Evolutionary conservation across 2,329 filamentous ascomycete genomes (phyloP).

Genomic region (Ophiostoma fasciatum): DNA sequence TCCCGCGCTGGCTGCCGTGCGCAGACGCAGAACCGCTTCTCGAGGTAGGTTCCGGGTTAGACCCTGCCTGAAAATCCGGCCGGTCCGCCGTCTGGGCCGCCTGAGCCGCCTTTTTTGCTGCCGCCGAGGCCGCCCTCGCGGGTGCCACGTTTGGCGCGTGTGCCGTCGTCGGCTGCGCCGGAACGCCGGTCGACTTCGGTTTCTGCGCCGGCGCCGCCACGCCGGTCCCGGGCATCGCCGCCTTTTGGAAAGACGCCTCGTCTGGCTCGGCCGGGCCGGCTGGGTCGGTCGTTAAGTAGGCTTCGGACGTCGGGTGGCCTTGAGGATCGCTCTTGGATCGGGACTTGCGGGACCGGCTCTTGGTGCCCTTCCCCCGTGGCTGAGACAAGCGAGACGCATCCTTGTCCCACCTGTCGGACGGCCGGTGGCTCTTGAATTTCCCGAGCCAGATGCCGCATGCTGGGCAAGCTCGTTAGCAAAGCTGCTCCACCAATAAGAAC

Average conservation of each 20-base stretch:
- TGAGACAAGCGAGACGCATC: slow-evolving; percentile 37
- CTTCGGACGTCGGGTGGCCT: slow-evolving; percentile 36
- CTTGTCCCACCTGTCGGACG: slow-evolving; percentile 69
- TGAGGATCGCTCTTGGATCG: slow-evolving; percentile 32
- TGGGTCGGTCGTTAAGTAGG: slow-evolving; percentile 38
- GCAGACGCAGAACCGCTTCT: slow-evolving; percentile 14
- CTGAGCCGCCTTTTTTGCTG: not conserved
- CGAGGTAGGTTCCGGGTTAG: slow-evolving; percentile 16
- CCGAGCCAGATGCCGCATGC: slow-evolving; percentile 89
- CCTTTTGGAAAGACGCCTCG: too few species aligned
- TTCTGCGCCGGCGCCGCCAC: too few species aligned
- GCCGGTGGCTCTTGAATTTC: slow-evolving; percentile 75
- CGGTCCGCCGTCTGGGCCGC: not conserved
- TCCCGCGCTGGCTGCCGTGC: slow-evolving; percentile 20
- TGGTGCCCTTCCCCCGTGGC: slow-evolving; percentile 30
- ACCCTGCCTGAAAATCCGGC: slow-evolving; percentile 20
- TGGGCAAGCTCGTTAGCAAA: too few species aligned
- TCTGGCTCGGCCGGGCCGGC: slow-evolving; percentile 28
- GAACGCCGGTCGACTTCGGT: too few species aligned
- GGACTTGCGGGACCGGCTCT: slow-evolving; percentile 31
- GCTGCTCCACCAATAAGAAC: too few species aligned
- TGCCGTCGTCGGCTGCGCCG: too few species aligned
- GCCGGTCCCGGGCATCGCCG: too few species aligned
- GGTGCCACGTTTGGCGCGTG: too few species aligned
- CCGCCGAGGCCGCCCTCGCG: not conserved